Evolutionary conservation across 805 yeast genomes (phyloP), one percentile per base, ranked within the genome.

Genomic region (Hemisphaericaspora nanyangensis): DNA sequence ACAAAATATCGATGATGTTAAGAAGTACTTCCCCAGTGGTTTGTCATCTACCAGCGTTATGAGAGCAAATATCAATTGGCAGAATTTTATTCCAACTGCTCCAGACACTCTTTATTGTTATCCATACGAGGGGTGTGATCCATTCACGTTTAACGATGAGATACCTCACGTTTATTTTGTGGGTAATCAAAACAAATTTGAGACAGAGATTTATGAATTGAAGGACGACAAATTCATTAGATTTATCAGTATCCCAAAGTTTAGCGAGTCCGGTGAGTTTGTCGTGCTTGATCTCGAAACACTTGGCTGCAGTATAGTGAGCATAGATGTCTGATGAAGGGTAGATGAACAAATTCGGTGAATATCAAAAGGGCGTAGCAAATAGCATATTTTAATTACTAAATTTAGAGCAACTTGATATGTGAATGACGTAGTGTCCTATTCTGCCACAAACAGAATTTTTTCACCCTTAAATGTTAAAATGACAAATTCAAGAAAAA

Each of bases 51-150:
- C 52, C 7, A 18, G 40, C 13, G 50, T 63, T 16, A 70, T 91
- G 65, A 85, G 81, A 49, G 70, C 79, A 12, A 83, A 86, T 0
- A 54, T 93, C 27, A 63, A 67, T 33, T 90, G 96, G 95, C 91
- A 89, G 52, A 87, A 87, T 53, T 68, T 86, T 17, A 80, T 86
- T 1, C 99, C 99, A 2, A 89, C 97, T 0, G 95, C 96, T 1
- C 99, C 99, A 0, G 98, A 93, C 54, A 93, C 99, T 0, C 63
- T 93, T 31, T 84, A 90, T 73, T 81, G 95, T 48, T 89, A 87
- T 51, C 97, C 99, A 1, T 90, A 72, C 52, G 73, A 74, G 8
- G 77, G 79, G 18, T 51, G 55, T 2, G 98, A 93, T 58, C 98
- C 98, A 3, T 88, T 91, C 58, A 68, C 80, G 2, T 64, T 93